Conservation (phyloP, 371 early-diverging fungal species). For the Astathelohania contejeani region DNA sequence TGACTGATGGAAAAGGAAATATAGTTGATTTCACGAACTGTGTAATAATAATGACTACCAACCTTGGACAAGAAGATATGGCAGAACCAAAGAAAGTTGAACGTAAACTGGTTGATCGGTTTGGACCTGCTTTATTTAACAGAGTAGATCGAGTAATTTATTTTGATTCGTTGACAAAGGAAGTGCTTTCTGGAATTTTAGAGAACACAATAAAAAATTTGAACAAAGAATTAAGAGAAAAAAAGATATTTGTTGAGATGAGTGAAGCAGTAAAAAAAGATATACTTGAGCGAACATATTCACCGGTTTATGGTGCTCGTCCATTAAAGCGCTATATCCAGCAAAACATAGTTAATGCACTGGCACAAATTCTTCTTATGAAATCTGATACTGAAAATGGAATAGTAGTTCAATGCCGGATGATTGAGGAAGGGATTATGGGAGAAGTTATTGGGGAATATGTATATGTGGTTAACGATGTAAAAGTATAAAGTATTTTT, state of each 20-base stretch:
- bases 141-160: slow-evolving; percentile 64
- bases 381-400: too few species aligned
- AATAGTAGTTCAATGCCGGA: too few species aligned
- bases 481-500: too few species aligned
- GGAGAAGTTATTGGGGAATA: too few species aligned
- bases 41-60: slow-evolving; percentile 64
- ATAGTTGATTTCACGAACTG: slow-evolving; percentile 62
- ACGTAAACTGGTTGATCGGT: slow-evolving; percentile 58
- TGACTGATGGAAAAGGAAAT: slow-evolving; percentile 63
- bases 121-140: slow-evolving; percentile 68
- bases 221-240: slow-evolving; percentile 56
- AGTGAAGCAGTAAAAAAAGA: slow-evolving; percentile 55
- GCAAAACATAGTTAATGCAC: slow-evolving; percentile 57
- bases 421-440: too few species aligned
- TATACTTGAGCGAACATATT: slow-evolving; percentile 57
- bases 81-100: slow-evolving; percentile 49
- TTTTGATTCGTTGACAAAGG: slow-evolving; percentile 58
- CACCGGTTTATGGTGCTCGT: slow-evolving; percentile 63
- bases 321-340: slow-evolving; percentile 62
- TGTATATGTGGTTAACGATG: too few species aligned
- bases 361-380: slow-evolving; percentile 59
- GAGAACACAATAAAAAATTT: slow-evolving; percentile 57
- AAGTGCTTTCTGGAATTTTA: slow-evolving; percentile 56
- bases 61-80: slow-evolving; percentile 55
- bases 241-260: slow-evolving; percentile 56